Evolutionary conservation across 2,329 filamentous ascomycete species (phyloP).

Genomic region (Cordyceps militaris): DNA sequence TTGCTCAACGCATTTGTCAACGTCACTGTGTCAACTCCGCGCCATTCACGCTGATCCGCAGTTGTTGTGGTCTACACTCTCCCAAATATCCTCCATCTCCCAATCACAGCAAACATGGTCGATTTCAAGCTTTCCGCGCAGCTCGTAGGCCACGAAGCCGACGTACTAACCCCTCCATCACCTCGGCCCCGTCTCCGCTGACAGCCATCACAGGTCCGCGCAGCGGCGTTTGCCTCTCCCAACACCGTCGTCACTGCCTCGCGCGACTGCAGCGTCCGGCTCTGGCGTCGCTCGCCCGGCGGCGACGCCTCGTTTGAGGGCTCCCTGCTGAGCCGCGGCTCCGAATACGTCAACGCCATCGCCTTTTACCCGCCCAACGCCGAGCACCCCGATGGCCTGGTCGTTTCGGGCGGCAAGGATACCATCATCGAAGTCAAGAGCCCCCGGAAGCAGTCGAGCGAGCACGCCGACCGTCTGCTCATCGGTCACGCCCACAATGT

Average conservation of each 20-base stretch:
- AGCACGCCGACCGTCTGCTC: constrained; percentile 78
- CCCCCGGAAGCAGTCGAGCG: constrained; percentile 56
- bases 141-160: constrained; percentile 82
- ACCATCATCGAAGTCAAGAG: constrained; percentile 86
- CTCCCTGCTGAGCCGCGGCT: constrained; percentile 70
- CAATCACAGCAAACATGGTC: constrained; percentile 44
- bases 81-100: constrained; percentile 2
- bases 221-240: constrained; percentile 68
- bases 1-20: constrained; percentile 10
- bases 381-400: constrained; percentile 67
- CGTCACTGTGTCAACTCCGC: constrained; percentile 6
- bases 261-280: constrained; percentile 80
- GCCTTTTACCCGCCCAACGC: constrained; percentile 65
- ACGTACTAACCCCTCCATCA: constrained; percentile 47
- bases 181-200: constrained; percentile 14
- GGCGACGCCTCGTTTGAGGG: constrained; percentile 67
- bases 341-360: constrained; percentile 81
- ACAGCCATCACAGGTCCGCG: constrained; percentile 62
- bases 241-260: constrained; percentile 77
- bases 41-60: constrained; percentile 3
- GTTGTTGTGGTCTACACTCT: constrained; percentile 2
- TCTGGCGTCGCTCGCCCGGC: constrained; percentile 66
- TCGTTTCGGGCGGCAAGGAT: constrained; percentile 85
- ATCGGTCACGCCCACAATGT: constrained; percentile 84
- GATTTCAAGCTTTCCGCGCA: constrained; percentile 92